Base-by-base conservation (phyloP, 2,329 filamentous ascomycete genomes). In the Aquanectria penicillioides region DNA sequence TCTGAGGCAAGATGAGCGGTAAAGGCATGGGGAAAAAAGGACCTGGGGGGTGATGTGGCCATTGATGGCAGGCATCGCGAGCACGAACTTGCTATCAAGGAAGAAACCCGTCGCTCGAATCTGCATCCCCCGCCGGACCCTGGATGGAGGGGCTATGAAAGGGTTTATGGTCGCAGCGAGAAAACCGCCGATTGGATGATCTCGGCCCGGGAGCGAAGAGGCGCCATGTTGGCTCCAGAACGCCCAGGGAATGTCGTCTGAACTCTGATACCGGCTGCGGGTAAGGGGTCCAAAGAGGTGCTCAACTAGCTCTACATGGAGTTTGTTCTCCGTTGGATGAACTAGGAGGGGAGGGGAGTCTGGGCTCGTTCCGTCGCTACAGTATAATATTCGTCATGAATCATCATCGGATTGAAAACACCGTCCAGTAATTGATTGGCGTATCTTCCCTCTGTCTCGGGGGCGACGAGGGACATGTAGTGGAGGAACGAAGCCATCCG, bases 121-220 rank as follows among this genome's bases (percentile, higher is more conserved):
- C 31, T 29, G 22, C 2, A 26, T 37, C 33, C 15, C 31, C 22
- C 12, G 26, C 25, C 17, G 34, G 37, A 43, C 9, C 15, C n/a
- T 28, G 15, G 23, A 28, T 28, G 37, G 55, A 49, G 56, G 50
- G 20, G 22, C 31, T 29, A 20, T 31, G 22, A 20, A 26, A 58
- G 34, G 37, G 44, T 34, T 28, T 38, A 26, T 33, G 36, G 25
- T 13, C 48, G 20, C 23, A 10, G 22, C 33, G 20, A 23, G 41
- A 66, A 64, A 55, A 41, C 49, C 50, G 47, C 66, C 62, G 57
- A 66, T 68, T 69, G 62, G 64, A 47, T 47, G 46, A 61, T 63
- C 46, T 28, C 38, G 41, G 29, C 51, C 57, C 20, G 43, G 58
- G 34, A 50, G 44, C 7, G 46, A 51, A 15, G 28, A 48, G 41